These are phyloP conservation scores for Chaetomium strumarium DNA, from an alignment of 2,329 filamentous ascomycete species.

Conservation along the genomic window DNA sequence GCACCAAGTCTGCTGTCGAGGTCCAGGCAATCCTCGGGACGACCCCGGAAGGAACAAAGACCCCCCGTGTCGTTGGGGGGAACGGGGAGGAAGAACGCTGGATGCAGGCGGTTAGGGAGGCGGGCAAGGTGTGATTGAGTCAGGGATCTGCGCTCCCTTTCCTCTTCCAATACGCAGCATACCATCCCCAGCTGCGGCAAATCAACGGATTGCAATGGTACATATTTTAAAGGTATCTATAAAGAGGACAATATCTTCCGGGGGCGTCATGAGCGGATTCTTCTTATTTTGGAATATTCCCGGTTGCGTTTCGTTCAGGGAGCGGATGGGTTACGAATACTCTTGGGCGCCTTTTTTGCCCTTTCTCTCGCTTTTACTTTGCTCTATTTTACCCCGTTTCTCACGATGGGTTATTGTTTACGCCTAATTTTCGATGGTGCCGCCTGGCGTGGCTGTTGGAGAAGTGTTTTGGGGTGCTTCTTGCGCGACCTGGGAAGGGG, in stretches of 20 bases:
- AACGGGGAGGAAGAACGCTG: slow-evolving; percentile 45
- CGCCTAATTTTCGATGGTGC: slow-evolving; percentile 13
- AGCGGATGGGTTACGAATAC: neutral
- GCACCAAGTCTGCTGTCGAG: slow-evolving; percentile 40
- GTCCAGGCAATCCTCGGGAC: slow-evolving; percentile 36
- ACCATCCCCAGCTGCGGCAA: no score
- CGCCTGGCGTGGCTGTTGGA: slow-evolving; percentile 17
- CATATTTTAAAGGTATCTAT: neutral
- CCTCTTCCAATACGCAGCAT: neutral
- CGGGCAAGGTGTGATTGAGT: slow-evolving; percentile 31
- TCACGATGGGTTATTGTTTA: slow-evolving; percentile 14
- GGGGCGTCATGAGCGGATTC: neutral
- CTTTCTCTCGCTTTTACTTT: neutral
- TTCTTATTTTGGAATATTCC: neutral
- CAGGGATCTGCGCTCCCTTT: neutral
- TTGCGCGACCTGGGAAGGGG: no score
- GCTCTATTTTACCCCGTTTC: neutral
- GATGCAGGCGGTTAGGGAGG: slow-evolving; percentile 37
- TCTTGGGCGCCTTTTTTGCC: neutral
- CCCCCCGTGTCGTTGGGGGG: slow-evolving; percentile 34
- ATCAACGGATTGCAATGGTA: neutral
- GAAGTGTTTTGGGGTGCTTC: slow-evolving; percentile 2
- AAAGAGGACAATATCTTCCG: neutral
- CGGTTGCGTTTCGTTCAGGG: neutral
- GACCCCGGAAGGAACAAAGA: slow-evolving; percentile 16